phyloP scores from a whole-genome alignment of 2,329 filamentous ascomycete species.

The Westerdykella sp. region DNA sequence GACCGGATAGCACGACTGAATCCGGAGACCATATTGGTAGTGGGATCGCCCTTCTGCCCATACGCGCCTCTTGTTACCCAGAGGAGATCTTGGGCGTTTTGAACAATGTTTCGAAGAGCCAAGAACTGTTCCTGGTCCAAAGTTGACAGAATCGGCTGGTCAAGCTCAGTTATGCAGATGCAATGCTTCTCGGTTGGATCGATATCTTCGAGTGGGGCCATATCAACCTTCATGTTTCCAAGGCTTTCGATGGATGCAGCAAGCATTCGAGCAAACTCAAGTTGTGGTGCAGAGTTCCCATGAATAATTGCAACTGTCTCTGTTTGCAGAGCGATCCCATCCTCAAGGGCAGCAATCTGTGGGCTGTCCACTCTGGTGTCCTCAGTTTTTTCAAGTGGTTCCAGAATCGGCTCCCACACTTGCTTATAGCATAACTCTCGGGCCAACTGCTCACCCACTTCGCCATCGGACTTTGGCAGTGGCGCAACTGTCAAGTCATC shows the following conservation, averaged over 20 bases:
- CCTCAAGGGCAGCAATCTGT: constrained; percentile 1
- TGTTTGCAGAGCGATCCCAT: constrained; percentile 2
- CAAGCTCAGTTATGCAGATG: constrained; percentile 12
- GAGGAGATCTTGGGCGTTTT: constrained; percentile 10
- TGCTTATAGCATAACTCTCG: constrained; percentile 27
- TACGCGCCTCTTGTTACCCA: constrained; percentile 16
- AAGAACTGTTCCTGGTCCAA: constrained; percentile 5
- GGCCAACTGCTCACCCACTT: constrained; percentile 2
- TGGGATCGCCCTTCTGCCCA: constrained; percentile 6
- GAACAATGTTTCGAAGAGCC: constrained; percentile 7
- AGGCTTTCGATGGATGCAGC: constrained; percentile 6
- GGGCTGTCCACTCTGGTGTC: constrained; percentile 5
- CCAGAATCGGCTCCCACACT: constrained; percentile 15
- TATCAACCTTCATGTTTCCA: constrained; percentile 3
- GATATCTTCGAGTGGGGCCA: constrained; percentile 6
- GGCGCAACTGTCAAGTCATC: constrained; percentile 19
- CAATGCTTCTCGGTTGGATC: constrained; percentile 12
- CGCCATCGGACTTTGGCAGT: constrained; percentile 11
- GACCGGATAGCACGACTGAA: constrained; percentile 11
- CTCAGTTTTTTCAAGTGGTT: constrained; percentile 2
- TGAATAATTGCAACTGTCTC: constrained; percentile 12
- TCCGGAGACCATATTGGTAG: constrained; percentile 9
- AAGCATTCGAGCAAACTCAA: constrained; percentile 11
- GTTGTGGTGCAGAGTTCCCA: constrained; percentile 8
- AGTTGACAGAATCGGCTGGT: constrained; percentile 5